Evolutionary conservation across 108 stramenopile genomes (phyloP), one percentile per base, ranked within the genome.

Genomic region (Tribonema minus): DNA sequence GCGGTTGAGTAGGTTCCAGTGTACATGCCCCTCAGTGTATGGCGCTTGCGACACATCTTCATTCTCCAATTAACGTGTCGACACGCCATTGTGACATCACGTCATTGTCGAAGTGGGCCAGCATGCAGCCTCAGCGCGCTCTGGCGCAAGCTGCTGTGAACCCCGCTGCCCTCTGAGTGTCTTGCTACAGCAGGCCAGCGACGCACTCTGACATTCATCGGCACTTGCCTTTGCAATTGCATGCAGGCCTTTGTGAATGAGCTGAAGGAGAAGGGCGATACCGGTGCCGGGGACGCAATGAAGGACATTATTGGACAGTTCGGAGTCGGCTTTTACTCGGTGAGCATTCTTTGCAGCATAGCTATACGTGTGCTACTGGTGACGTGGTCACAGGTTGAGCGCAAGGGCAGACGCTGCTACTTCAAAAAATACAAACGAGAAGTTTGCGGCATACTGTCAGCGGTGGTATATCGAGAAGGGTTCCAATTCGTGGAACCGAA

Each of bases 261-360:
- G 81, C 67, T 82, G 61, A 41, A 85, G 61, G 92, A 94, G 39
- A 68, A 68, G 61, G 80, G 71, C 30, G 65, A 29, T 5, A 27
- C 60, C 36, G 40, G 90, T 2, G 83, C 67, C 0, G 88, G 87
- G n/a, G 93, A 91, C 76, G 91, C 90, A 54, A 58, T 81, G 3
- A 73, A 41, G 28, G 71, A 54, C 35, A 39, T 98, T 34, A 96
- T 98, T 81, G 98, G 98, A 29, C 96, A 99, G 82, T 99, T 99
- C 76, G 98, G 98, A 73, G 98, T 99, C 4, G 98, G 98, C 37
- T 99, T 99, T 80, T 99, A 99, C 86, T 93, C 94, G 15, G 93
- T 54, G 46, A 54, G 46, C n/a, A n/a, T 54, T 54, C 15, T 20
- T 9, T 20, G 46, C 46, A 15, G 15, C 9, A 20, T 54, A 20